Conservation (phyloP, 2,329 filamentous ascomycete genomes). For the Paecilomyces formosus region DNA sequence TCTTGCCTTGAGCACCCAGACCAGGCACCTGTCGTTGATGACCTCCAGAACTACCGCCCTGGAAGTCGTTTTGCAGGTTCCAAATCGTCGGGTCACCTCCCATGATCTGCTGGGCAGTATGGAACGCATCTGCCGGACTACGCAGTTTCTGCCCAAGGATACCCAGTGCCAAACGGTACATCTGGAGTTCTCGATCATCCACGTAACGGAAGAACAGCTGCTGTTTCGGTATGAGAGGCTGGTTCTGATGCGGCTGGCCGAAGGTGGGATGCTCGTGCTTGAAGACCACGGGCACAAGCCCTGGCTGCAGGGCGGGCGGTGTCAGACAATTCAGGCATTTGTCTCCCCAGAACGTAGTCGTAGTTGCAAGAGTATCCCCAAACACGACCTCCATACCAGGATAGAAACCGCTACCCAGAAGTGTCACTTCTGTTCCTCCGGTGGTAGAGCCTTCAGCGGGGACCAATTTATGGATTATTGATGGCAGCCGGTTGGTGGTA, state of each 20-base stretch:
- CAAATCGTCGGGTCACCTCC: slow-evolving; percentile 43
- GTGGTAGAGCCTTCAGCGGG: slow-evolving; percentile 73
- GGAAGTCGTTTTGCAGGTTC: slow-evolving; percentile 36
- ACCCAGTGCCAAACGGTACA: slow-evolving; percentile 36
- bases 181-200: slow-evolving; percentile 41
- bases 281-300: slow-evolving; percentile 64
- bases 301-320: slow-evolving; percentile 61
- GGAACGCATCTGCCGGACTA: slow-evolving; percentile 40
- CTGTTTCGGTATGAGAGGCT: slow-evolving; percentile 40
- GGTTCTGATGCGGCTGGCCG: slow-evolving; percentile 36
- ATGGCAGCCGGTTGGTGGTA: slow-evolving; percentile 46
- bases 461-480: slow-evolving; percentile 73
- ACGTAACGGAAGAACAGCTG: slow-evolving; percentile 62
- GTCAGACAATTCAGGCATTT: slow-evolving; percentile 72
- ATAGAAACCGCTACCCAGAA: slow-evolving; percentile 73
- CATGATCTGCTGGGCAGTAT: slow-evolving; percentile 42
- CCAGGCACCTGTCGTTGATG: slow-evolving; percentile 39
- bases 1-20: slow-evolving; percentile 35
- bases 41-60: slow-evolving; percentile 32
- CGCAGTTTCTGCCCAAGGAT: slow-evolving; percentile 41
- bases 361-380: slow-evolving; percentile 60
- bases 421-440: slow-evolving; percentile 80
- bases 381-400: slow-evolving; percentile 80
- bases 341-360: slow-evolving; percentile 73
- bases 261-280: slow-evolving; percentile 48